Evolutionary conservation across 2,329 filamentous ascomycete species (phyloP).

Genomic region (Trichoderma lentiforme): DNA sequence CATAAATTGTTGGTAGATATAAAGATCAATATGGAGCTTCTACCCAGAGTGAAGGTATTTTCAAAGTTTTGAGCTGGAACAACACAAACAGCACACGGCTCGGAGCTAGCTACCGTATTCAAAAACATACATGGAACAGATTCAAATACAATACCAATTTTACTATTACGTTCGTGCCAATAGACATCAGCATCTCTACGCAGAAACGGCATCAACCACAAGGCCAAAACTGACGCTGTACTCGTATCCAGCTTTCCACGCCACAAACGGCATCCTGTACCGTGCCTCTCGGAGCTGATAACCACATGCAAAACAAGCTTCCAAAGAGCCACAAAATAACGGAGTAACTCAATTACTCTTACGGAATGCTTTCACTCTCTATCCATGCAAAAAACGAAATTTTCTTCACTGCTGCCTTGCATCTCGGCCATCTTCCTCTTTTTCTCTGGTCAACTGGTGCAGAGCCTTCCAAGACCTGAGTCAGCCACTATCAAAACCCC

Average conservation of each 20-base stretch:
- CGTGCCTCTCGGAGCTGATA: not conserved
- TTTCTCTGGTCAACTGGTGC: not conserved
- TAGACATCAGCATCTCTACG: not conserved
- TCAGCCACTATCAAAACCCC: not conserved
- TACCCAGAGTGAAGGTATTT: not conserved
- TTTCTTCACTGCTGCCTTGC: not conserved
- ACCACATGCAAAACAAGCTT: not conserved
- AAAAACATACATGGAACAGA: fast-evolving
- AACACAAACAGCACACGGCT: not conserved
- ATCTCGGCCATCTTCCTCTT: not conserved
- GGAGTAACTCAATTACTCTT: not conserved
- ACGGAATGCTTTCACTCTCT: not conserved
- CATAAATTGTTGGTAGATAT: not conserved
- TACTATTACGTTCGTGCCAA: not conserved
- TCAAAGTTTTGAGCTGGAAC: not conserved
- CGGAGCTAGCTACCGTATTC: not conserved
- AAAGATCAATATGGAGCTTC: not conserved
- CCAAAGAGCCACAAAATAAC: not conserved
- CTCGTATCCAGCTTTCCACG: not conserved
- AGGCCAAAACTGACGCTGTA: not conserved
- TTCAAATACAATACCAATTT: not conserved
- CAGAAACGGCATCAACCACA: not conserved
- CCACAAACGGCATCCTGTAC: not conserved
- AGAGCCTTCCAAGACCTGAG: not conserved
- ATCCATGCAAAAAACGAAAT: not conserved